These are phyloP conservation scores for Strigomonas culicis DNA, from an alignment of 208 protist species.

Conservation along the genomic window DNA sequence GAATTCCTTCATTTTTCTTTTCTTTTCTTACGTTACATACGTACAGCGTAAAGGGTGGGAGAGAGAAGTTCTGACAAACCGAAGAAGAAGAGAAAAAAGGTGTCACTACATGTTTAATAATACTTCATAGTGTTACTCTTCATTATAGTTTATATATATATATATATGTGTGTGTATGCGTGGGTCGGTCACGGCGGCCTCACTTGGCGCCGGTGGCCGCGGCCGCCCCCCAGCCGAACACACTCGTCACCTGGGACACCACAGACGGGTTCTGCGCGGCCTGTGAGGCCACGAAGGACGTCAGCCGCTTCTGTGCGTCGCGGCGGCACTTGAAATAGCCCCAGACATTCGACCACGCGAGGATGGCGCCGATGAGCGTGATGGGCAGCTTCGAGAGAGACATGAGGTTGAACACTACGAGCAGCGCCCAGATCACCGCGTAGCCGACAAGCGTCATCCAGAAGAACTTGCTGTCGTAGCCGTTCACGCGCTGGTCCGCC, in stretches of 20 bases:
- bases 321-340: conserved; percentile 85
- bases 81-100: neutral
- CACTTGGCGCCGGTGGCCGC: neutral
- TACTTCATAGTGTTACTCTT: neutral
- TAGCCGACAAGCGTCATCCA: conserved; percentile 57
- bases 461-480: conserved; percentile 85
- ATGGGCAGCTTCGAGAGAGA: conserved; percentile 60
- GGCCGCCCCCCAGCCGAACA: conserved; percentile 11
- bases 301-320: conserved; percentile 60
- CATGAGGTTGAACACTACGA: conserved; percentile 76
- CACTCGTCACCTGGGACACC: conserved; percentile 36
- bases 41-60: too few relatives aligned
- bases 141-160: neutral
- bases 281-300: conserved; percentile 52
- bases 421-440: conserved; percentile 46
- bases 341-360: conserved; percentile 63
- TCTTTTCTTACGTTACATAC: neutral
- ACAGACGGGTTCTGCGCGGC: conserved; percentile 42
- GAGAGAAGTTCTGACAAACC: too few relatives aligned
- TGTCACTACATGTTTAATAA: too few relatives aligned
- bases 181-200: neutral
- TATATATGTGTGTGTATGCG: conserved; percentile 3
- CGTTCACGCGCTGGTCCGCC: conserved; percentile 53
- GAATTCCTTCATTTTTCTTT: neutral
- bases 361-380: conserved; percentile 43